Evolutionary conservation across 306 rosid genomes (phyloP).

Genomic region (Styphnolobium japonicum): DNA sequence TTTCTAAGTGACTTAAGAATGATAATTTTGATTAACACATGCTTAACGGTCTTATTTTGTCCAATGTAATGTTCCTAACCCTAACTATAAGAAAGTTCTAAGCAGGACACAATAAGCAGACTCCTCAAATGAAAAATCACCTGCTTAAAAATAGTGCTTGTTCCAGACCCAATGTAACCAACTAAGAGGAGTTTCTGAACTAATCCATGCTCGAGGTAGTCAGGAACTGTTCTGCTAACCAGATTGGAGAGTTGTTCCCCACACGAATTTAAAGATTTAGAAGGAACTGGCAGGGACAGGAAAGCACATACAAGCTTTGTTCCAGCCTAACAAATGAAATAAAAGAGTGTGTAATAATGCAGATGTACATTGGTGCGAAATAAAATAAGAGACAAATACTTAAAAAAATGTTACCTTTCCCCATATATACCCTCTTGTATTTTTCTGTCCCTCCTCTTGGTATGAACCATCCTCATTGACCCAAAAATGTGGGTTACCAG

Average conservation of each 20-base stretch:
- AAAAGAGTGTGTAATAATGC: background rate
- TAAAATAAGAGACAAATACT: background rate
- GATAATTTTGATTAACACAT: conserved; percentile 2
- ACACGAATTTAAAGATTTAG: conserved; percentile 54
- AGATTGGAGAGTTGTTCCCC: conserved; percentile 58
- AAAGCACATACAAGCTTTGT: conserved; percentile 87
- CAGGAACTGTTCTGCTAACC: conserved; percentile 63
- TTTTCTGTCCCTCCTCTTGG: conserved; percentile 99
- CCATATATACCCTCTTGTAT: conserved; percentile 95
- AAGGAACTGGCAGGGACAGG: conserved; percentile 87
- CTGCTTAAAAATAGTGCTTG: conserved; percentile 99
- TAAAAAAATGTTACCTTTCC: conserved; percentile 69
- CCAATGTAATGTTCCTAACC: background rate
- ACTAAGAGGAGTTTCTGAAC: conserved; percentile 92
- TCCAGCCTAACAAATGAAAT: conserved; percentile 73
- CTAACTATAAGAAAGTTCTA: conserved; percentile 12
- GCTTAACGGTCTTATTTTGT: background rate
- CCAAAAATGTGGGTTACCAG: conserved; percentile 99
- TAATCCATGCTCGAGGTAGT: conserved; percentile 75
- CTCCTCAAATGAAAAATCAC: conserved; percentile 36
- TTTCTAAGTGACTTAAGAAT: background rate
- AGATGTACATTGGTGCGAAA: background rate
- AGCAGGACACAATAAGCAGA: background rate
- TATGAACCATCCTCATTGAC: conserved; percentile 98
- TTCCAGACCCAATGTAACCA: conserved; percentile 89